Evolutionary conservation across 441 rosid genomes (phyloP).

Genomic region (Geranium incanum): DNA sequence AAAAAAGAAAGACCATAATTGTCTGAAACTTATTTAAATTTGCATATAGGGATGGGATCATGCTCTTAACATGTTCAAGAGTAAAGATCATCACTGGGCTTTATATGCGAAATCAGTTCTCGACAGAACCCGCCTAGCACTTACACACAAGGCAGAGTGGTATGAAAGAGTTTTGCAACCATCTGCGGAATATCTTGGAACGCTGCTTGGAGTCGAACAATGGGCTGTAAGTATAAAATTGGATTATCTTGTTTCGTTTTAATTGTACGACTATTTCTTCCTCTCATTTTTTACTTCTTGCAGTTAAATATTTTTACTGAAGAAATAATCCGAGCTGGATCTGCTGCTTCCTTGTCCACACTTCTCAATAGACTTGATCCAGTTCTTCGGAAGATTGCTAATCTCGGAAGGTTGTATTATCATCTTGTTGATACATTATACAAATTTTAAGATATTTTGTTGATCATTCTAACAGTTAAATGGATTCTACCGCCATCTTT

Average conservation of each 20-base stretch:
- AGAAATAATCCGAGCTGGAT: slow-evolving; percentile 94
- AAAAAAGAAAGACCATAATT: neutral
- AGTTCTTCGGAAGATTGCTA: slow-evolving; percentile 84
- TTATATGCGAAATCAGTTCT: slow-evolving; percentile 90
- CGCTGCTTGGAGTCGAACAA: slow-evolving; percentile 71
- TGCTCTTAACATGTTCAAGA: slow-evolving; percentile 58
- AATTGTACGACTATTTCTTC: slow-evolving; percentile 13
- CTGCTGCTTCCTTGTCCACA: slow-evolving; percentile 83
- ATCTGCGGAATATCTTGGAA: slow-evolving; percentile 92
- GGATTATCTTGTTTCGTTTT: slow-evolving; percentile 9
- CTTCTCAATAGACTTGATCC: slow-evolving; percentile 93
- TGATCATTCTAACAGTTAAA: slow-evolving; percentile 12
- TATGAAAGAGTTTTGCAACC: slow-evolving; percentile 85
- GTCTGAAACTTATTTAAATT: slow-evolving; percentile 15
- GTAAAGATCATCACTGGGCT: slow-evolving; percentile 66
- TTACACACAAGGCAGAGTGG: slow-evolving; percentile 80
- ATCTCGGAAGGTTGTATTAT: slow-evolving; percentile 74
- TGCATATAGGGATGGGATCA: slow-evolving; percentile 72
- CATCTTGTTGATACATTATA: neutral
- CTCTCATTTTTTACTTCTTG: slow-evolving; percentile 21
- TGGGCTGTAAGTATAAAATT: slow-evolving; percentile 63
- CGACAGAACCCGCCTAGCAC: slow-evolving; percentile 90
- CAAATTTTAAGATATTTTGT: slow-evolving; percentile 6
- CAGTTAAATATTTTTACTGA: slow-evolving; percentile 89
- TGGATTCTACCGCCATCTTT: neutral